A percentile compares a stretch with the other conserved stretches of the same genome.
These are phyloP conservation scores for Boechera retrofracta DNA, from an alignment of 345 rosid species.

Conservation along the genomic window DNA sequence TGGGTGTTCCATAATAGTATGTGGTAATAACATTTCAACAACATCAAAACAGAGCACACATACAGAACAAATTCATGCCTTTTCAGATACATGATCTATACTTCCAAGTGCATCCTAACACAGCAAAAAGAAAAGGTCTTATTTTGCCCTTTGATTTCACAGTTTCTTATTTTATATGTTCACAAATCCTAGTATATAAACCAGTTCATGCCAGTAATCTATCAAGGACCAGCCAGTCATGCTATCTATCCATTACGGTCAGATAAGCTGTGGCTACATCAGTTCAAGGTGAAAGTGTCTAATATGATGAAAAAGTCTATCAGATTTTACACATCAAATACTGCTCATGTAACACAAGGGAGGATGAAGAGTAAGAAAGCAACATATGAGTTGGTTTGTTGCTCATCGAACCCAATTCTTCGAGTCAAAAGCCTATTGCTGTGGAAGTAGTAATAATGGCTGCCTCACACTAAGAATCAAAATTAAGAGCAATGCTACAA, in stretches of 20 bases:
- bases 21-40: not conserved
- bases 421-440: not conserved
- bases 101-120: conserved; percentile 3
- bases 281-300: not conserved
- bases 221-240: not conserved
- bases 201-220: not conserved
- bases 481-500: conserved; percentile 7
- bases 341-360: not conserved
- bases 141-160: not conserved
- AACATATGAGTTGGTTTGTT: not conserved
- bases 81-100: conserved; percentile 2
- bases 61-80: not conserved
- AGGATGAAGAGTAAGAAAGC: not conserved
- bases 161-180: not conserved
- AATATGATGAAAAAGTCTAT: not conserved
- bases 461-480: not conserved
- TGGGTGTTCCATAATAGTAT: not conserved
- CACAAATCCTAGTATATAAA: not conserved
- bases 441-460: not conserved
- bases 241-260: no score
- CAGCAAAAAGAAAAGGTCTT: not conserved
- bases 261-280: not conserved
- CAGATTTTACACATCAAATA: conserved; percentile 1
- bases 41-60: conserved; percentile 2
- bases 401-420: not conserved